Conservation (phyloP, 2,329 filamentous ascomycete genomes). For the Penicillium sp. region DNA sequence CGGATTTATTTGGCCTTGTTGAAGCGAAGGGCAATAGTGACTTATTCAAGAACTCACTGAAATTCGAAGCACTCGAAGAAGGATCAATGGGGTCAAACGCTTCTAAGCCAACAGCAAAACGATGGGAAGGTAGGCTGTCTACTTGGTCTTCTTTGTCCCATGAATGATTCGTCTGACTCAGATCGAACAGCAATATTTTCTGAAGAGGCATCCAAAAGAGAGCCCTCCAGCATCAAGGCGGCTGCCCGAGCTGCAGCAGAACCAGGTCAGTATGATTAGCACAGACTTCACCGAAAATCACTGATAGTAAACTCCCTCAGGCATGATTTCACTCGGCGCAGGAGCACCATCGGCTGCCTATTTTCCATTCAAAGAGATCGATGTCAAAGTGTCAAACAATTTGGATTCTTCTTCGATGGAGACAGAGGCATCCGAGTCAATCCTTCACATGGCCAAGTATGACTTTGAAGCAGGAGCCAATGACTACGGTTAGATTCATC, state of each 20-base stretch:
- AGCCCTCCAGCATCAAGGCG: slow-evolving; percentile 4
- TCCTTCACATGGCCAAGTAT: not conserved
- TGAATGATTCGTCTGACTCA: not conserved
- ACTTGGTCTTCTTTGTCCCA: not conserved
- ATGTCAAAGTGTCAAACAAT: not conserved
- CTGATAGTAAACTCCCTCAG: not conserved
- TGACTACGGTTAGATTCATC: not conserved
- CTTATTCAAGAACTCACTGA: not conserved
- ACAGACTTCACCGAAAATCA: no score
- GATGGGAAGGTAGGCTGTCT: not conserved
- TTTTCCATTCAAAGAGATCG: not conserved
- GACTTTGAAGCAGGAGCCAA: not conserved
- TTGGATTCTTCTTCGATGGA: not conserved
- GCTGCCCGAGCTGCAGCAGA: not conserved
- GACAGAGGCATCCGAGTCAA: not conserved
- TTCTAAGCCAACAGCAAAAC: not conserved
- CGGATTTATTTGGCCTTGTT: not conserved
- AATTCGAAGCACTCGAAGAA: not conserved
- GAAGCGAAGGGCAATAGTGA: not conserved
- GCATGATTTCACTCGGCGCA: not conserved
- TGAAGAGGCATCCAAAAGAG: not conserved
- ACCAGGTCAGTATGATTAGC: not conserved
- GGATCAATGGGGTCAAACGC: not conserved
- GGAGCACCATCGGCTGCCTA: not conserved
- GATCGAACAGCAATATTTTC: not conserved